Evolutionary conservation across 805 yeast species (phyloP), one percentile per base, ranked within the genome.

Genomic region (Sporopachydermia lactativora): DNA sequence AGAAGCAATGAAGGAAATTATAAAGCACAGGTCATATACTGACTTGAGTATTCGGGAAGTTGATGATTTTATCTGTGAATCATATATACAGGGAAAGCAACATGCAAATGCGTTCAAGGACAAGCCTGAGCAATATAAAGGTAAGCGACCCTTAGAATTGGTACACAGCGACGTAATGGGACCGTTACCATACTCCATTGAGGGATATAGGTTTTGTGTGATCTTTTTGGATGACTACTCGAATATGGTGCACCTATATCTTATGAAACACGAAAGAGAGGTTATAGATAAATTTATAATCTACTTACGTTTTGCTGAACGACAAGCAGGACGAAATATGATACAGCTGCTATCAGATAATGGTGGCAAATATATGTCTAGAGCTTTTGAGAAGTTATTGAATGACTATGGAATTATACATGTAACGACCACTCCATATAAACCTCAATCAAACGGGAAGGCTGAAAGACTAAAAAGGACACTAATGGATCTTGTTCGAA

Each of bases 281-380:
- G 8, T 24, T 8, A 24, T 24, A n/a, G 31, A 8, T 24, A 8
- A n/a, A n/a, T 24, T 24, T 24, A 24, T 8, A n/a, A 24, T n/a
- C n/a, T n/a, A n/a, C 8, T 24, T 24, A 24, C 8, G 31, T 8
- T 24, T 8, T 24, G n/a, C 31, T 24, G 31, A 24, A 24, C 8
- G 8, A n/a, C 31, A 24, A 8, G n/a, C 31, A 24, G n/a, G n/a
- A 24, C 31, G 31, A 8, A 24, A 24, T 24, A 8, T n/a, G n/a
- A 8, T 24, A 24, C 31, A 24, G 31, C n/a, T 24, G 31, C 13
- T 24, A n/a, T 24, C 31, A n/a, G 31, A 24, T n/a, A 24, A 24
- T 24, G 31, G 31, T 8, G 31, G 31, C n/a, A n/a, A 24, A 24
- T 24, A 24, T 24, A 24, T 24, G 31, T 24, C 31, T 24, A 24